Evolutionary conservation across 345 rosid species (phyloP).

Genomic region (Ceriops decandra): DNA sequence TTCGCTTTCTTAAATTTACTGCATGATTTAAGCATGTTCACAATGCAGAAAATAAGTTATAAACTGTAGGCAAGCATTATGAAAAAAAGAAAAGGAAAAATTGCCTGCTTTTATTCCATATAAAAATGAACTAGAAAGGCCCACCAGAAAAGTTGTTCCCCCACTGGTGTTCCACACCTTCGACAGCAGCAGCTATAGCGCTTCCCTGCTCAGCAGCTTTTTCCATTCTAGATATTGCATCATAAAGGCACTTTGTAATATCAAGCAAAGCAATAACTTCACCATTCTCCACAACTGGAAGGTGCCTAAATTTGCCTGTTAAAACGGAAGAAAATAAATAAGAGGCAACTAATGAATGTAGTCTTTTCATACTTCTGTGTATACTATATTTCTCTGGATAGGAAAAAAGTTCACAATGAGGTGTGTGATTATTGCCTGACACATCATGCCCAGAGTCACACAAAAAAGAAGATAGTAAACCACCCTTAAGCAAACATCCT

Average conservation of each 20-base stretch:
- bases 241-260: slow-evolving; percentile 90
- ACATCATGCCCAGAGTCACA: not conserved
- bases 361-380: too few species aligned
- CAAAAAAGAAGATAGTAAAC: not conserved
- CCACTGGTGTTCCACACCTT: slow-evolving; percentile 96
- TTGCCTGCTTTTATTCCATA: not conserved
- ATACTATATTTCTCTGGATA: not conserved
- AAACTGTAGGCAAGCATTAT: too few species aligned
- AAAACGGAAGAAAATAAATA: slow-evolving; percentile 1
- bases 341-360: slow-evolving; percentile 5
- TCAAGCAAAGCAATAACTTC: slow-evolving; percentile 96
- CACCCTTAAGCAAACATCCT: not conserved
- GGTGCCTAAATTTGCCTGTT: slow-evolving; percentile 89
- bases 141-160: slow-evolving; percentile 71
- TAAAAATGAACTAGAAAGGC: slow-evolving; percentile 14
- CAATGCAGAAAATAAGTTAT: not conserved
- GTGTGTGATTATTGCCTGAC: too few species aligned
- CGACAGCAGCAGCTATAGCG: slow-evolving; percentile 96
- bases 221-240: slow-evolving; percentile 97
- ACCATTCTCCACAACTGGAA: slow-evolving; percentile 98
- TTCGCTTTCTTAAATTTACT: too few species aligned
- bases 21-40: not conserved
- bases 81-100: too few species aligned
- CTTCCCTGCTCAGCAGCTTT: slow-evolving; percentile 98
- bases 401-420: not conserved